These are phyloP conservation scores for Eutrema salsugineum DNA, from an alignment of 441 rosid genomes.

Conservation along the genomic window DNA sequence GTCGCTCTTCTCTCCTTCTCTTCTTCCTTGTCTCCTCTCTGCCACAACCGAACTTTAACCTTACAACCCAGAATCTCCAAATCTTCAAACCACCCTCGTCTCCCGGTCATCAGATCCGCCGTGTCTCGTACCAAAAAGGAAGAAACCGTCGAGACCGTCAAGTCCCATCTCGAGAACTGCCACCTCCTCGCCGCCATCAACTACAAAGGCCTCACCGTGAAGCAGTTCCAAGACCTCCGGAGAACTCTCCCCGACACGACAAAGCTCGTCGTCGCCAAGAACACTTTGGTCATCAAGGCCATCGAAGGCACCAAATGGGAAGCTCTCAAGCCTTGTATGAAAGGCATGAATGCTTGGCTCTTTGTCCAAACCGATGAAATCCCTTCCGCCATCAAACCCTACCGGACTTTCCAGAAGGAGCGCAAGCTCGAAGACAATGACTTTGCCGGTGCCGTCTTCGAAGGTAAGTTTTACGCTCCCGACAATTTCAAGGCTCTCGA, in stretches of 20 bases:
- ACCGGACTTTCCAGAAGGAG: slow-evolving; percentile 74
- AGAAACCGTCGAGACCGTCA: slow-evolving; percentile 68
- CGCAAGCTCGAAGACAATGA: slow-evolving; percentile 71
- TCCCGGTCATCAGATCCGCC: slow-evolving; percentile 51
- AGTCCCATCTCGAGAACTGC: slow-evolving; percentile 73
- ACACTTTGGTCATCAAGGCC: slow-evolving; percentile 81
- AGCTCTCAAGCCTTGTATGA: slow-evolving; percentile 87
- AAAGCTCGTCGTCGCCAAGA: slow-evolving; percentile 76
- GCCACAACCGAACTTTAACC: slow-evolving; percentile 25
- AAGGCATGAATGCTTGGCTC: slow-evolving; percentile 94
- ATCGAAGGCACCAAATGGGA: slow-evolving; percentile 90
- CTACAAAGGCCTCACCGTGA: slow-evolving; percentile 77
- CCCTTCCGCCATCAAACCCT: slow-evolving; percentile 82
- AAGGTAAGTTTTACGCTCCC: slow-evolving; percentile 83
- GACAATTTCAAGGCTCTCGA: slow-evolving; percentile 68
- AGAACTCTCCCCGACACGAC: slow-evolving; percentile 64
- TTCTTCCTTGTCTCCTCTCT: slow-evolving; percentile 42
- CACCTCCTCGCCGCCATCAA: slow-evolving; percentile 74
- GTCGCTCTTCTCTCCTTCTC: slow-evolving; percentile 46
- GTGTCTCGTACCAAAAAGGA: slow-evolving; percentile 71
- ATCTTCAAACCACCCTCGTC: slow-evolving; percentile 18
- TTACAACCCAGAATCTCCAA: slow-evolving; percentile 34
- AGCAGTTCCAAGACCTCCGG: slow-evolving; percentile 81
- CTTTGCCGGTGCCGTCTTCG: slow-evolving; percentile 84
- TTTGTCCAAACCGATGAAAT: slow-evolving; percentile 90